phyloP scores from a whole-genome alignment of 73 alveolate genomes.

The Symbiodinium pilosum region DNA sequence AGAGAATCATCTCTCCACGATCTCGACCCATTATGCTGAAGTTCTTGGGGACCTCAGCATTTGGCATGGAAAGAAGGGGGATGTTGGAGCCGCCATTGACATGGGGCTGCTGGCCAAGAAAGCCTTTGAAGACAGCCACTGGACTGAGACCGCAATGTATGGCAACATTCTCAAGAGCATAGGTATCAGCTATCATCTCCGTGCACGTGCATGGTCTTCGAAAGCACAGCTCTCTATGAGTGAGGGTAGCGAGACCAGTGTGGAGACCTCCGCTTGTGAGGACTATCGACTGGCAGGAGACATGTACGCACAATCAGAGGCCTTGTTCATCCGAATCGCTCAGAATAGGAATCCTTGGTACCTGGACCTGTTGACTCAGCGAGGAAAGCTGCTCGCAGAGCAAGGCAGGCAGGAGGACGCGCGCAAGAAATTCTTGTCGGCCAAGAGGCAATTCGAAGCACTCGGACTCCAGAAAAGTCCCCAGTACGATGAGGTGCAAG shows the following conservation, averaged over 20 bases:
- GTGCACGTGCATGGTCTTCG: too few relatives aligned
- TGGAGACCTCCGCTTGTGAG: too few relatives aligned
- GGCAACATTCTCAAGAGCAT: too few relatives aligned
- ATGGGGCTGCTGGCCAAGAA: too few relatives aligned
- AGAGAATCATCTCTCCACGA: neutral
- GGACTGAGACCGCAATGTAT: too few relatives aligned
- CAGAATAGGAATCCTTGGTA: neutral
- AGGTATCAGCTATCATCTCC: too few relatives aligned
- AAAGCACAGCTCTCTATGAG: too few relatives aligned
- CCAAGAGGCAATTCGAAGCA: neutral
- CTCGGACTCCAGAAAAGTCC: neutral
- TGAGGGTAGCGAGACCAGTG: too few relatives aligned
- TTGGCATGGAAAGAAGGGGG: conserved; percentile 5
- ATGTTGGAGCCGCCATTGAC: neutral
- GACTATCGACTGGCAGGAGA: too few relatives aligned
- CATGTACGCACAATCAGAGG: neutral
- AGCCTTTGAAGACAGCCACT: too few relatives aligned
- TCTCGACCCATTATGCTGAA: neutral
- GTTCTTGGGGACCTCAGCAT: neutral
- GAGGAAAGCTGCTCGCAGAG: neutral
- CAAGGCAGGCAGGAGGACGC: neutral
- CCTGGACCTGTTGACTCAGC: neutral
- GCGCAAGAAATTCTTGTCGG: neutral
- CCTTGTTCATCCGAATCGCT: neutral
- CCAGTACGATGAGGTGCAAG: neutral